These are phyloP conservation scores for Saccharum officinarum DNA, from an alignment of 176 grass and related monocot genomes.

Conservation along the genomic window DNA sequence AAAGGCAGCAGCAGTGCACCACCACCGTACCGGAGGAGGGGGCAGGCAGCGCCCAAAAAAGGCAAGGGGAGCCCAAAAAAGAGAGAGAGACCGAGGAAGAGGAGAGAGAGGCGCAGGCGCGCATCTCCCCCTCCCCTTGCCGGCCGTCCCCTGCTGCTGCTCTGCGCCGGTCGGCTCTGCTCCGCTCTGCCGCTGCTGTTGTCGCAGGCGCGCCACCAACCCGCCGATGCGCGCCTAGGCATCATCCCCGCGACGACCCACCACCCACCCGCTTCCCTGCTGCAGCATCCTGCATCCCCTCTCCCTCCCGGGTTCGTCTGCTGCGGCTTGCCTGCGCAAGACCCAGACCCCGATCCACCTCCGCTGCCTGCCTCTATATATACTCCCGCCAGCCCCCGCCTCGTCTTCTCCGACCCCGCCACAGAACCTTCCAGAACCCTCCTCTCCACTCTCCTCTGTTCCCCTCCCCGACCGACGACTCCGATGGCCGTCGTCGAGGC, in stretches of 20 bases:
- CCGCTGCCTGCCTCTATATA: conserved; percentile 31
- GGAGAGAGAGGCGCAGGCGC: conserved; percentile 18
- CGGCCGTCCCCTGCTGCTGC: conserved; percentile 21
- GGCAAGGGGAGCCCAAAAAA: too few species aligned
- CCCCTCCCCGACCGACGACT: neutral
- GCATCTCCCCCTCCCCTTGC: neutral
- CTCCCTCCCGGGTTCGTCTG: conserved; percentile 11
- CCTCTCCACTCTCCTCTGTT: neutral
- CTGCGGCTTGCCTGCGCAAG: neutral
- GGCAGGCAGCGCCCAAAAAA: neutral
- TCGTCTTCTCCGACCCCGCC: neutral
- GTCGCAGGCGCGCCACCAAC: neutral
- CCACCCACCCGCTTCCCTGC: conserved; percentile 3
- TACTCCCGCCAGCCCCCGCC: neutral
- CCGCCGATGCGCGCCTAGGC: conserved; percentile 20
- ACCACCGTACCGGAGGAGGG: too few species aligned
- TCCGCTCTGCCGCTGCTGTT: neutral
- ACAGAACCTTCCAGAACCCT: conserved; percentile 42
- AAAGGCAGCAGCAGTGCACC: too few species aligned
- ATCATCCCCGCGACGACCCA: neutral
- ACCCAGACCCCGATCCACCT: conserved; percentile 33
- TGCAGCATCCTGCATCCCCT: too few species aligned
- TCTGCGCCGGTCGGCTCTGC: conserved; percentile 35
- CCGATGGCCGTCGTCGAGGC: conserved; percentile 59
- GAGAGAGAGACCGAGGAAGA: neutral